Percentiles rank a stretch among this genome's conserved stretches.
Conservation (phyloP, 345 rosid genomes). For the Populus pruinosa region DNA sequence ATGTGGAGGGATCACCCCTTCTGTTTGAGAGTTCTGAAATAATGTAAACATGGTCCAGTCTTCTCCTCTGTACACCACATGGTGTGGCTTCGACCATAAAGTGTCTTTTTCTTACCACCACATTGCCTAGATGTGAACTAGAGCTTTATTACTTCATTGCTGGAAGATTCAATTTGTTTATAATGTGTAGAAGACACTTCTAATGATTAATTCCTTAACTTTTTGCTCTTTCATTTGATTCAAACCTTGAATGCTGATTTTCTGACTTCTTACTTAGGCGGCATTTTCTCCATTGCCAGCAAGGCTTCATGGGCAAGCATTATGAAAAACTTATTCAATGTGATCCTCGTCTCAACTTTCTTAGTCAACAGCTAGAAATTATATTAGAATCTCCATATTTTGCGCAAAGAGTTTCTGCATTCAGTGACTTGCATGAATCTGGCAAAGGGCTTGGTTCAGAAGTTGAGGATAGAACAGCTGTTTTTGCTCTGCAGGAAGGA, state of each 20-base stretch:
- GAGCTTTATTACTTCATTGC: background rate
- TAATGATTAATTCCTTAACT: background rate
- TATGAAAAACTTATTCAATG: constrained; percentile 94
- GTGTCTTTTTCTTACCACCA: background rate
- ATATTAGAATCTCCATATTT: constrained; percentile 1
- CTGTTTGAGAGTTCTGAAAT: background rate
- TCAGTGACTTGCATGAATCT: constrained; percentile 19
- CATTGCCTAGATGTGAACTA: background rate
- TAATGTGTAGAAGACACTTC: background rate
- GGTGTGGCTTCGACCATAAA: background rate
- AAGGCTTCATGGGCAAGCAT: constrained; percentile 78
- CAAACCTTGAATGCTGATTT: background rate
- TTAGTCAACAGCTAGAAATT: constrained; percentile 59
- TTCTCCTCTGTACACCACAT: background rate
- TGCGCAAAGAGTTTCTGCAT: constrained; percentile 7
- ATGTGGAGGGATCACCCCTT: background rate
- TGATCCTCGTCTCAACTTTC: constrained; percentile 72
- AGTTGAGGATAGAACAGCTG: constrained; percentile 23
- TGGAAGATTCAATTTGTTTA: background rate
- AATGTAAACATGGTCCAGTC: background rate
- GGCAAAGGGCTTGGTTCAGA: constrained; percentile 12
- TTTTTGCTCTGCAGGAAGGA: constrained; percentile 47
- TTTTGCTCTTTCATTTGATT: background rate
- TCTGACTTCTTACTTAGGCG: constrained; percentile 37
- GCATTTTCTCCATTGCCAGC: constrained; percentile 91